Base-by-base conservation (phyloP, 1,284 basidiomycete genomes). In the Cutaneotrichosporon sp. region DNA sequence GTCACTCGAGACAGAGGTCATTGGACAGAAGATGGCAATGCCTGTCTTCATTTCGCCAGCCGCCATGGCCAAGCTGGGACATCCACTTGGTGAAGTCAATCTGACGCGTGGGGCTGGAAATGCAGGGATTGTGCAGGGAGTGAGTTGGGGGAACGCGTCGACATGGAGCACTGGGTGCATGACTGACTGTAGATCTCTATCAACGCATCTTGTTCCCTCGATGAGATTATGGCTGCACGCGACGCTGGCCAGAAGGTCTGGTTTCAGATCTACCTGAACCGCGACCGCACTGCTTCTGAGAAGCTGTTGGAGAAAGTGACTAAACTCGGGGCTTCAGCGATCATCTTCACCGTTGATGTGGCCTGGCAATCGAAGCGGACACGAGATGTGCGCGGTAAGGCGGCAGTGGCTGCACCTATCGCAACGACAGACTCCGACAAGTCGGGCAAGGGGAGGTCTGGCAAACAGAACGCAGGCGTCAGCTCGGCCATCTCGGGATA, bases 341-440 rank as follows among this genome's bases (percentile, higher is more conserved):
- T 97, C 52, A 91, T 91, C 72, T 79, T 97, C 49, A 97, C 93
- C 0, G 92, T 97, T 2, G 93, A 97, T 73, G 88, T 90, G 0
- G 80, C 90, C 9, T 84, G 88, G 33, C 80, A 86, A n/a, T 86
- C 88, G 16, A 92, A 93, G 66, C 80, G 92, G 29, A 93, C 97
- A 67, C 76, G 82, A 46, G 93, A 97, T 60, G 75, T 78, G 55
- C 66, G 80, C 22, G 66, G 67, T 12, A 75, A 75, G 54, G 58
- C 63, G 8, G 55, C 49, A n/a, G 61, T 67, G 1, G 49, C 49
- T 12, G 41, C 50, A 20, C 50, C 50, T 1, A 52, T 52, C 32
- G 29, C 29, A 5, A 33, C 46, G 25, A 37, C 32, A 14, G 25
- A 31, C 4, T 20, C 16, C 8, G 49, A 20, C 6, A n/a, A 16